phyloP scores from a whole-genome alignment of 179 eudicot species.

The Pouteria campechiana region DNA sequence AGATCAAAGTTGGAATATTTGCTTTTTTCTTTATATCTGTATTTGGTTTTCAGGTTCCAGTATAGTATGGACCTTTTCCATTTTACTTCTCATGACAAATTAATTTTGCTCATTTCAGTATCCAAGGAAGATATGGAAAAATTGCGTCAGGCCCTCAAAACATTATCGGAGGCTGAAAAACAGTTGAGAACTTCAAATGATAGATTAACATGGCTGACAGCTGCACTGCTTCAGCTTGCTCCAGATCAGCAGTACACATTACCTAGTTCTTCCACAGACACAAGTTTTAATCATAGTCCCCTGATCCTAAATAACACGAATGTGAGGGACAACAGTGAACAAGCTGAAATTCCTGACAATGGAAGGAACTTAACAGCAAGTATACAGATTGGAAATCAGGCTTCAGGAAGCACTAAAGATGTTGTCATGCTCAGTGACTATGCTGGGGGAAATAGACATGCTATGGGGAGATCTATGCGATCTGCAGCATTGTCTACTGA shows the following conservation, averaged over 20 bases:
- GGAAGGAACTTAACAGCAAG: conserved; percentile 28
- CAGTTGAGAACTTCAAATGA: conserved; percentile 86
- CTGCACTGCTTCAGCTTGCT: conserved; percentile 92
- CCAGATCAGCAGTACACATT: conserved; percentile 79
- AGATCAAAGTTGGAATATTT: too few relatives aligned
- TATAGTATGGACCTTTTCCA: neutral
- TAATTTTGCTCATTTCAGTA: conserved; percentile 31
- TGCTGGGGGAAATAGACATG: conserved; percentile 24
- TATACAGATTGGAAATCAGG: conserved; percentile 11
- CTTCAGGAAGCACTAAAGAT: conserved; percentile 30
- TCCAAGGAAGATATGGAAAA: conserved; percentile 88
- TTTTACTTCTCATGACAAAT: conserved; percentile 1
- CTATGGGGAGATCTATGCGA: conserved; percentile 19
- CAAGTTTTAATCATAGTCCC: conserved; percentile 59
- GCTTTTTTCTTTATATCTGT: too few relatives aligned
- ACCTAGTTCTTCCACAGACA: conserved; percentile 65
- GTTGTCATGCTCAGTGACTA: conserved; percentile 14
- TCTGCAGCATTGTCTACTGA: conserved; percentile 18
- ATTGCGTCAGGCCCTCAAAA: conserved; percentile 83
- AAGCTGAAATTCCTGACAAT: conserved; percentile 18
- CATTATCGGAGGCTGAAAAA: conserved; percentile 91
- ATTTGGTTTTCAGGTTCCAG: too few relatives aligned
- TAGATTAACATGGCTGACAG: conserved; percentile 89
- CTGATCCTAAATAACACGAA: conserved; percentile 14
- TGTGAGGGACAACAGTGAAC: conserved; percentile 30